Percentiles rank a stretch among this genome's conserved stretches.
Conservation (phyloP, 1,139 yeast genomes). For the Zhuliangozyma parablackwelliae region DNA sequence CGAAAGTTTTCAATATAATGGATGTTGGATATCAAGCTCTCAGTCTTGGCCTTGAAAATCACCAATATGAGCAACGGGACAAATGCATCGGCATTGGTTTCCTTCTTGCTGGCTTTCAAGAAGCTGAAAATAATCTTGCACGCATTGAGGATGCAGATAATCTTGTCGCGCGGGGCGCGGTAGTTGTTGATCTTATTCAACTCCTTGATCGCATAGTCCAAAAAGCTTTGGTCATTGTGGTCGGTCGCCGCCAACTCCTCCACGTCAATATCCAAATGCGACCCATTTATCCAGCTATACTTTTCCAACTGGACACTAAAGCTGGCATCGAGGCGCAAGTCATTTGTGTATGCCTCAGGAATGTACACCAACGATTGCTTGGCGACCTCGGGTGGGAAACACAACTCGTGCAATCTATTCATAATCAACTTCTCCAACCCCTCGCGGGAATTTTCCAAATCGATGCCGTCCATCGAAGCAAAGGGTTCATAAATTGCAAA, state of each 20-base stretch:
- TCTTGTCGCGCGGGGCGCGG: slow-evolving; percentile 92
- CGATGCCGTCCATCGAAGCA: slow-evolving; percentile 53
- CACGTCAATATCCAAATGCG: slow-evolving; percentile 74
- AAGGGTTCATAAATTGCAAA: slow-evolving; percentile 72
- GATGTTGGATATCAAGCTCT: slow-evolving; percentile 67
- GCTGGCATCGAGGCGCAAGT: slow-evolving; percentile 55
- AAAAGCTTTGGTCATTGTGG: slow-evolving; percentile 46
- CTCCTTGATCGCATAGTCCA: slow-evolving; percentile 68
- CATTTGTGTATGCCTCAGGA: slow-evolving; percentile 34
- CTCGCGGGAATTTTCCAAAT: slow-evolving; percentile 71
- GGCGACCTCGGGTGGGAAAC: slow-evolving; percentile 75
- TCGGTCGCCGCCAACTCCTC: slow-evolving; percentile 18
- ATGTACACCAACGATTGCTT: slow-evolving; percentile 42
- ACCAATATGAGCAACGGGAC: slow-evolving; percentile 82
- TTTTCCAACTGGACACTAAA: slow-evolving; percentile 57
- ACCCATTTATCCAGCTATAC: slow-evolving; percentile 70
- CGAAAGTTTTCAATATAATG: slow-evolving; percentile 83
- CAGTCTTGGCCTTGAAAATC: slow-evolving; percentile 62
- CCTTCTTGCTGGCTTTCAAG: slow-evolving; percentile 65
- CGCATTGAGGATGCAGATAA: slow-evolving; percentile 83
- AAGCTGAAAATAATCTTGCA: slow-evolving; percentile 90
- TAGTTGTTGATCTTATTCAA: slow-evolving; percentile 73
- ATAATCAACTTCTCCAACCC: slow-evolving; percentile 90
- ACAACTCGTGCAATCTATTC: slow-evolving; percentile 75
- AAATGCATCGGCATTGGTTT: slow-evolving; percentile 86